These are phyloP conservation scores for Vigna trinervia DNA, from an alignment of 306 rosid species.

Conservation along the genomic window DNA sequence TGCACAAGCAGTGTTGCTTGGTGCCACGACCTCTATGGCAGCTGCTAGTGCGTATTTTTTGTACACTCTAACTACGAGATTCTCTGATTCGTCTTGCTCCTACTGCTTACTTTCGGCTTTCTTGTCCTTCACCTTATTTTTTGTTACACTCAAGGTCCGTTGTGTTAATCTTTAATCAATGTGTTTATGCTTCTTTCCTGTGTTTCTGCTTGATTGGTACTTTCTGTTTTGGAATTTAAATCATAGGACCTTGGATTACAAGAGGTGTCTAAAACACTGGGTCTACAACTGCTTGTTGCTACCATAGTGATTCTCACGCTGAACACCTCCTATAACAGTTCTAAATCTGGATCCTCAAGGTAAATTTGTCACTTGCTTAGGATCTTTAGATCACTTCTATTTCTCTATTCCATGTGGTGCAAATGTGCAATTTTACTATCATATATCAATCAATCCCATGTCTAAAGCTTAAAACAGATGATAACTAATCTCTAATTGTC, in stretches of 20 bases:
- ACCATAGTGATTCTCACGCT: slow-evolving; percentile 77
- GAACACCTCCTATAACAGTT: slow-evolving; percentile 62
- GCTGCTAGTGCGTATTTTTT: slow-evolving; percentile 83
- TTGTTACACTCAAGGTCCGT: slow-evolving; percentile 60
- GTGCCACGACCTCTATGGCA: slow-evolving; percentile 82
- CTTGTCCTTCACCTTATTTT: slow-evolving; percentile 76
- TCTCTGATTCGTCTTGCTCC: slow-evolving; percentile 70
- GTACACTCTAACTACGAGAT: slow-evolving; percentile 70
- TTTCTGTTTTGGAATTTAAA: slow-evolving; percentile 20
- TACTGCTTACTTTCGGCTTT: slow-evolving; percentile 80
- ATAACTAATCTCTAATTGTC: slow-evolving; percentile 23
- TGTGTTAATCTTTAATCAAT: neutral
- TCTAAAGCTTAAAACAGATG: neutral
- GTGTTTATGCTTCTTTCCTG: neutral
- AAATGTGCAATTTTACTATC: slow-evolving; percentile 5
- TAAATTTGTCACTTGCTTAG: slow-evolving; percentile 38
- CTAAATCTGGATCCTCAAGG: slow-evolving; percentile 67
- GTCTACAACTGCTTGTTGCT: slow-evolving; percentile 66
- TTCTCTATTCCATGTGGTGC: neutral
- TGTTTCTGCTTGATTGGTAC: slow-evolving; percentile 21
- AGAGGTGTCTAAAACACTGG: slow-evolving; percentile 60
- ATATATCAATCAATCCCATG: neutral
- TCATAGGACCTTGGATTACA: slow-evolving; percentile 73
- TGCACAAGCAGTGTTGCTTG: slow-evolving; percentile 65
- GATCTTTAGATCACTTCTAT: slow-evolving; percentile 2